Conservation (phyloP, 2,329 filamentous ascomycete species). For the Fusarium mangiferae region DNA sequence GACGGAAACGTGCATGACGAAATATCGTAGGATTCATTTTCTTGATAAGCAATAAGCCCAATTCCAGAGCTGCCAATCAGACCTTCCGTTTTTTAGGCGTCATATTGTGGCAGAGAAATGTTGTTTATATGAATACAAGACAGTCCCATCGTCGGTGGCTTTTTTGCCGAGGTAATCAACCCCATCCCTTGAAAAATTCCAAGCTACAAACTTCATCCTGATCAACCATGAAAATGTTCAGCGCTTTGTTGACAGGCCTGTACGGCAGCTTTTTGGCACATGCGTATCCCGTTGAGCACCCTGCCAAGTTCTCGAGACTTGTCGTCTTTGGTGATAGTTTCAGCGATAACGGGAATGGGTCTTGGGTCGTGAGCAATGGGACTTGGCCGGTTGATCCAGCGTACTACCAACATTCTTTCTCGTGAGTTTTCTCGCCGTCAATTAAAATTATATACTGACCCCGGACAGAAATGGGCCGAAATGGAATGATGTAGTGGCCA, state of each 20-base stretch:
- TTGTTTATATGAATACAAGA: constrained; percentile 10
- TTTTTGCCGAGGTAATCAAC: constrained; percentile 9
- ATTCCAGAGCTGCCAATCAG: not conserved
- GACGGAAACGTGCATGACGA: not conserved
- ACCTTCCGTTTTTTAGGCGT: not conserved
- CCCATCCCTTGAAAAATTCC: not conserved
- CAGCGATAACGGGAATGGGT: constrained; percentile 32
- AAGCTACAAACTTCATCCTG: not conserved
- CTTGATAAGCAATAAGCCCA: not conserved
- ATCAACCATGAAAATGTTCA: not conserved
- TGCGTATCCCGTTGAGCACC: not conserved
- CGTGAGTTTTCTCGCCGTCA: no score
- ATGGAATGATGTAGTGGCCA: constrained; percentile 22
- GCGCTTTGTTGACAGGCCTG: not conserved
- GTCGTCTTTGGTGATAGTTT: constrained; percentile 36
- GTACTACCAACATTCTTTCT: constrained; percentile 28
- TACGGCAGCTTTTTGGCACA: not conserved
- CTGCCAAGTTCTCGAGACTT: not conserved
- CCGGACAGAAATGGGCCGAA: constrained; percentile 1
- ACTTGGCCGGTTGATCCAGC: constrained; percentile 31
- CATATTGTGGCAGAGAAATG: not conserved
- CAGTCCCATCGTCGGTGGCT: constrained; percentile 1
- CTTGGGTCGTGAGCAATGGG: constrained; percentile 29
- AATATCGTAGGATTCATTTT: not conserved
- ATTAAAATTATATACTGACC: not conserved